Evolutionary conservation across 2,329 filamentous ascomycete species (phyloP).

Genomic region (Scleromitrula shiraiana): DNA sequence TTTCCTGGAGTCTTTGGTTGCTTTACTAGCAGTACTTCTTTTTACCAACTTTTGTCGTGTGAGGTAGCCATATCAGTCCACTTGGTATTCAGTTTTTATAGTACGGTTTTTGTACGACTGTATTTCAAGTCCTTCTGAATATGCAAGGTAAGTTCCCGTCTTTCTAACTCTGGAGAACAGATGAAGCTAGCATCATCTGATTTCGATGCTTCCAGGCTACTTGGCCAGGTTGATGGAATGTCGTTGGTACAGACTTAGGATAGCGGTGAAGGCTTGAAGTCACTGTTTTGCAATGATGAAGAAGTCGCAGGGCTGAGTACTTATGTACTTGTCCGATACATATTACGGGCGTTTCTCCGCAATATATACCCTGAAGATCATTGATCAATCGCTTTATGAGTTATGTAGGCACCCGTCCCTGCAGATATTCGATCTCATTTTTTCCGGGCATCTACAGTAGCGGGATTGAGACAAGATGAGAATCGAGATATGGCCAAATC

Average conservation of each 20-base stretch:
- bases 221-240: slow-evolving; percentile 19
- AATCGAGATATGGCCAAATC: slow-evolving; percentile 12
- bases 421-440: slow-evolving; percentile 23
- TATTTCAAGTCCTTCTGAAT: slow-evolving; percentile 4
- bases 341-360: slow-evolving; percentile 17
- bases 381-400: slow-evolving; percentile 17
- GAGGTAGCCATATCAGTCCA: slow-evolving; percentile 1
- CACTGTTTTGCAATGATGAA: slow-evolving; percentile 14
- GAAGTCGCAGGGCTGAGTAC: slow-evolving; percentile 26
- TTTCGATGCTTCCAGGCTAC: neutral
- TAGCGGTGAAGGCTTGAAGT: slow-evolving; percentile 18
- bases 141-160: slow-evolving; percentile 7
- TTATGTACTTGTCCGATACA: slow-evolving; percentile 10
- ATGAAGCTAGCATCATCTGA: slow-evolving; percentile 1
- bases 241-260: slow-evolving; percentile 14
- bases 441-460: slow-evolving; percentile 15
- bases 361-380: slow-evolving; percentile 12
- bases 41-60: neutral
- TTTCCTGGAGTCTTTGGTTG: neutral
- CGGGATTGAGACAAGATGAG: slow-evolving; percentile 17
- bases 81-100: neutral
- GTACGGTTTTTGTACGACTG: neutral
- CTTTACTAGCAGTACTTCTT: neutral
- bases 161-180: neutral
- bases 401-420: slow-evolving; percentile 26